Evolutionary conservation across 1,284 basidiomycete species (phyloP), one percentile per base, ranked within the genome.

Genomic region (Fomitopsis schrenkii): DNA sequence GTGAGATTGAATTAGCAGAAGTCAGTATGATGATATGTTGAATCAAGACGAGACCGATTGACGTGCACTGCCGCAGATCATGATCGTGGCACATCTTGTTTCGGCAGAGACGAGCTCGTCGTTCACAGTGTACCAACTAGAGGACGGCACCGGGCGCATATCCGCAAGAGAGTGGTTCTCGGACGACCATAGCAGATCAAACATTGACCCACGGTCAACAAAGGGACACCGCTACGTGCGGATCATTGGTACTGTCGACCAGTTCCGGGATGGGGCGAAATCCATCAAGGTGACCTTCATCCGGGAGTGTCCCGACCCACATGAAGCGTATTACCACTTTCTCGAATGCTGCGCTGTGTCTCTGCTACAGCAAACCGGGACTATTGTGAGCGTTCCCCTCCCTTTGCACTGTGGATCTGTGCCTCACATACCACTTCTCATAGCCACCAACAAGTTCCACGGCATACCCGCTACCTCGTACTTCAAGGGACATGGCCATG

Each of bases 271-370:
- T 15, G 30, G 36, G 36, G 12, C 82, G 59, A 85, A 85, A 36
- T 72, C 74, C 3, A 70, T 88, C 63, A 84, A 73, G 10, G 78
- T 80, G 1, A 74, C 72, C 38, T 73, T 75, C 54, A 76, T 88
- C 54, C 79, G 79, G 15, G 70, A 72, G 2, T 76, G 89, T 44
- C 73, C 70, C 1, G 83, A 88, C 69, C 75, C 75, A 63, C 83
- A 88, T 72, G 86, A 88, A 68, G 72, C 85, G 52, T 79, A 79
- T 62, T 83, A 82, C 69, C 87, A 89, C 66, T 68, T 82, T 45
- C 73, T 87, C 59, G 82, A 88, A 64, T 78, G 79, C 3, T 76
- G 86, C 44, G 77, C 80, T 58, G 79, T 81, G 42, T 72, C 70
- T 1, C 59, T 79, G 38, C 69, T 74, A 42, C 71, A 77, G 53